Evolutionary conservation across 1,284 basidiomycete species (phyloP).

Genomic region (Naganishia albida): DNA sequence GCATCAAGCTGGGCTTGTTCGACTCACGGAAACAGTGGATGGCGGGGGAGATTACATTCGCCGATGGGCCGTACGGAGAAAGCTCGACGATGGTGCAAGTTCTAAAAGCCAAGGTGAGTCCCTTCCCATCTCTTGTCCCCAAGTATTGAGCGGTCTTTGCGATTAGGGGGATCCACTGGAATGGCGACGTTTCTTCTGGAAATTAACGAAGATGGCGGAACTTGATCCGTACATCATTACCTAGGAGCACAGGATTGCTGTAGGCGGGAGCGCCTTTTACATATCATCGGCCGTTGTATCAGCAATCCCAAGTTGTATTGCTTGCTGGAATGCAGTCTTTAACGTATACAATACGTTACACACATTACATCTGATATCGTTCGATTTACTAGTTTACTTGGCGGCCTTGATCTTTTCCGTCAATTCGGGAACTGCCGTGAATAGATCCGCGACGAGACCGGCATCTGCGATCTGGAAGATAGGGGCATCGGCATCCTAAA

Average conservation of each 20-base stretch:
- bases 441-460: slow-evolving; percentile 90
- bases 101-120: slow-evolving; percentile 42
- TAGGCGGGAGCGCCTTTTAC: no score
- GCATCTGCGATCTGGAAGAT: slow-evolving; percentile 99
- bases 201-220: slow-evolving; percentile 27
- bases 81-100: slow-evolving; percentile 38
- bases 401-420: slow-evolving; percentile 72
- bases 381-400: slow-evolving; percentile 15
- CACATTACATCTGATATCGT: slow-evolving; percentile 8
- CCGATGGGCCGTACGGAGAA: slow-evolving; percentile 21
- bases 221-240: slow-evolving; percentile 24
- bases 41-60: slow-evolving; percentile 32
- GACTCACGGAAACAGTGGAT: slow-evolving; percentile 35
- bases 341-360: background rate
- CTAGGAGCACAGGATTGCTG: background rate
- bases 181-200: slow-evolving; percentile 48
- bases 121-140: background rate
- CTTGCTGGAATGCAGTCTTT: background rate
- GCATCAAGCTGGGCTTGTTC: slow-evolving; percentile 33
- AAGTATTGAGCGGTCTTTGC: background rate
- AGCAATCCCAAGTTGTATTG: background rate
- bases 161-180: slow-evolving; percentile 48
- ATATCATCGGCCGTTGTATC: no score
- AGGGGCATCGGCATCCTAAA: slow-evolving; percentile 90
- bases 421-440: slow-evolving; percentile 82